phyloP scores from a whole-genome alignment of 208 protist genomes.

The Leptomonas seymouri region DNA sequence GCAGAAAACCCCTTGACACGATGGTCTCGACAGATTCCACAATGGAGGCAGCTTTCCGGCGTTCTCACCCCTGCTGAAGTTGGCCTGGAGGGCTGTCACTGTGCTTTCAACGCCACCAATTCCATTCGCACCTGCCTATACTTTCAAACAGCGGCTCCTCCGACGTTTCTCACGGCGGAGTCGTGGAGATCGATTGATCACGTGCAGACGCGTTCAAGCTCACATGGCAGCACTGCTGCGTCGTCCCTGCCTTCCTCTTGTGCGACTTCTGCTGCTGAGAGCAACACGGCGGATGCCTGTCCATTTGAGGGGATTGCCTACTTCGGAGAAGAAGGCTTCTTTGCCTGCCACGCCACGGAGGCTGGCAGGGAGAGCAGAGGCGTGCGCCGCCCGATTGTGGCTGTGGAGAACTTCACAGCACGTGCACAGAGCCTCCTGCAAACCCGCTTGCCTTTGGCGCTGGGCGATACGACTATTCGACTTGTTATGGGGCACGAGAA shows the following conservation, averaged over 20 bases:
- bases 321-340: slow-evolving; percentile 46
- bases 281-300: background rate
- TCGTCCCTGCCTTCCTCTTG: background rate
- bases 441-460: slow-evolving; percentile 37
- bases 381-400: slow-evolving; percentile 48
- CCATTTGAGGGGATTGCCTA: slow-evolving; percentile 28
- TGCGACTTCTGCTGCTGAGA: background rate
- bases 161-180: slow-evolving; percentile 56
- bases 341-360: slow-evolving; percentile 1
- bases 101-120: slow-evolving; percentile 89
- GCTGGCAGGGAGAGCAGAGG: background rate
- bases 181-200: slow-evolving; percentile 59
- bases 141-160: slow-evolving; percentile 67
- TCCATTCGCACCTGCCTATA: slow-evolving; percentile 78
- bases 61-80: slow-evolving; percentile 37
- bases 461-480: slow-evolving; percentile 10
- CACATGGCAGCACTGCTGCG: background rate
- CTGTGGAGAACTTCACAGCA: slow-evolving; percentile 81
- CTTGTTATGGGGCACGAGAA: slow-evolving; percentile 90
- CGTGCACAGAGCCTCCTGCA: slow-evolving; percentile 68
- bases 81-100: slow-evolving; percentile 79
- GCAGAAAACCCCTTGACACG: slow-evolving; percentile 66
- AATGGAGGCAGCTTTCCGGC: slow-evolving; percentile 30
- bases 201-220: slow-evolving; percentile 35
- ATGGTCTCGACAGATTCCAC: slow-evolving; percentile 58